Evolutionary conservation across 345 rosid species (phyloP).

Genomic region (Aquilaria malaccensis): DNA sequence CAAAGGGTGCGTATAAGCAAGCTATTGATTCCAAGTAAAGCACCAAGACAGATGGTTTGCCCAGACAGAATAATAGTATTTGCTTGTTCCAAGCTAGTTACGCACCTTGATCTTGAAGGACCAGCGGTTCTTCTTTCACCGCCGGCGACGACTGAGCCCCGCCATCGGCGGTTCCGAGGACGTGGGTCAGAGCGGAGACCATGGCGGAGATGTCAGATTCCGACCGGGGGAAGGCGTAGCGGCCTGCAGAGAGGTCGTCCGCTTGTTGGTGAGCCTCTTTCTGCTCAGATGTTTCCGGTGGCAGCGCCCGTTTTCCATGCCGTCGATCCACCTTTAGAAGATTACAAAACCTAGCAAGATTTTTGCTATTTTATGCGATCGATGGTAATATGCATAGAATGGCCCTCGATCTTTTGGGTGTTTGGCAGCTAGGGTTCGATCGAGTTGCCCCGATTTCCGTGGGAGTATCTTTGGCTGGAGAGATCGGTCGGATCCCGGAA

Average conservation of each 20-base stretch:
- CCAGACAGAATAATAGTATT: background rate
- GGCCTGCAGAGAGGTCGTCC: slow-evolving; percentile 9
- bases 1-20: background rate
- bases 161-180: slow-evolving; percentile 29
- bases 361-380: too few relatives aligned
- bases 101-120: slow-evolving; percentile 36
- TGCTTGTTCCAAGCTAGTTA: background rate
- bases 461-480: too few relatives aligned
- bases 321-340: slow-evolving; percentile 57
- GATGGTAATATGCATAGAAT: too few relatives aligned
- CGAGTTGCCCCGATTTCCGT: too few relatives aligned
- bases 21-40: background rate
- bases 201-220: slow-evolving; percentile 77
- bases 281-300: slow-evolving; percentile 55
- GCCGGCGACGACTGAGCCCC: slow-evolving; percentile 10
- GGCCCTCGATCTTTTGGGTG: too few relatives aligned
- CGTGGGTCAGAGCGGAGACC: slow-evolving; percentile 70
- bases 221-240: slow-evolving; percentile 38
- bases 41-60: background rate
- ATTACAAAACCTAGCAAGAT: background rate
- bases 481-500: too few relatives aligned
- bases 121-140: slow-evolving; percentile 27
- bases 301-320: slow-evolving; percentile 80
- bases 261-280: slow-evolving; percentile 17
- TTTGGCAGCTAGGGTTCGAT: too few relatives aligned